Evolutionary conservation across 148 eudicot genomes (phyloP).

Genomic region (Heliamphora exappendiculata): DNA sequence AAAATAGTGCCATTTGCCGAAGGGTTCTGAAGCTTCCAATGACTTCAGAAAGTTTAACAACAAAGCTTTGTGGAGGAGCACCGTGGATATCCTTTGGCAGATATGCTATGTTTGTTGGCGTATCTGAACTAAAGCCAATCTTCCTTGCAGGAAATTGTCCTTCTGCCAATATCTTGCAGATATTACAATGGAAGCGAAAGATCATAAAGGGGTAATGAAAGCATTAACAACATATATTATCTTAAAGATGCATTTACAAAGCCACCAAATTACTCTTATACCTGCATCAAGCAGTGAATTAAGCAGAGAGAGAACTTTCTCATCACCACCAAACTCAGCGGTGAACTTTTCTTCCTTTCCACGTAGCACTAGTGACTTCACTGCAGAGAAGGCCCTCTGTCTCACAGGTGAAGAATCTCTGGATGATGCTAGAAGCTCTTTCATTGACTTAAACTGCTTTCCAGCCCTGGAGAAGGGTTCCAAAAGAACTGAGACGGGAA

Average conservation of each 20-base stretch:
- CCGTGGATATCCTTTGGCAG: constrained; percentile 86
- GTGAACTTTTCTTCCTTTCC: constrained; percentile 66
- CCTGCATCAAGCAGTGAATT: constrained; percentile 65
- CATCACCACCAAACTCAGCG: constrained; percentile 58
- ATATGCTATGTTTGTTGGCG: constrained; percentile 30
- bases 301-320: constrained; percentile 53
- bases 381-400: constrained; percentile 75
- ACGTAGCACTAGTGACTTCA: constrained; percentile 71
- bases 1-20: constrained; percentile 70
- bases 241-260: background rate
- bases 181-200: constrained; percentile 62
- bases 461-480: constrained; percentile 47
- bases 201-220: constrained; percentile 31
- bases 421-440: constrained; percentile 58
- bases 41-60: constrained; percentile 78
- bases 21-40: constrained; percentile 76
- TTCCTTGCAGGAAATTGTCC: constrained; percentile 63
- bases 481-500: constrained; percentile 1
- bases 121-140: constrained; percentile 41
- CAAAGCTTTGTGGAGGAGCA: constrained; percentile 71
- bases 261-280: constrained; percentile 29
- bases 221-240: background rate
- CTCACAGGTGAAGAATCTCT: constrained; percentile 74
- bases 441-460: constrained; percentile 53
- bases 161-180: constrained; percentile 84